These are phyloP conservation scores for Pyricularia grisea DNA, from an alignment of 2,329 filamentous ascomycete genomes.

Conservation along the genomic window DNA sequence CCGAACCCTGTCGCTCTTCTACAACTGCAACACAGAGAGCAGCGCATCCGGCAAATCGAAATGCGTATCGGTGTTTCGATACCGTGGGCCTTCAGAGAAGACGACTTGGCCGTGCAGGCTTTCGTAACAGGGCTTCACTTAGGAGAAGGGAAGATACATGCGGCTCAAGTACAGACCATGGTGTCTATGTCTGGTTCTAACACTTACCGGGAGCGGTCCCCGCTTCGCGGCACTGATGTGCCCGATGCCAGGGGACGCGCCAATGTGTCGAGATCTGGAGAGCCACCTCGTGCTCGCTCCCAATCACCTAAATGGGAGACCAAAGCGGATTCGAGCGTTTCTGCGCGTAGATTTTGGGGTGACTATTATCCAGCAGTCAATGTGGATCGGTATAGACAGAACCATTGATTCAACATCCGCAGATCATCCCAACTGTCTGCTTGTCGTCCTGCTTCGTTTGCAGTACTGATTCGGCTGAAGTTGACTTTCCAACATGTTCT, in stretches of 20 bases:
- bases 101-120: not conserved
- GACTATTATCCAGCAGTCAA: not conserved
- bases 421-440: not conserved
- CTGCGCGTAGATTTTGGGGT: not conserved
- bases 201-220: constrained; percentile 1
- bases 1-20: not conserved
- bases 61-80: not conserved
- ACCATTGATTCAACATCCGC: not conserved
- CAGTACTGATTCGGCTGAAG: not conserved
- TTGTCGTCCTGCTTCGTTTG: not conserved
- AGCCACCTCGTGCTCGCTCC: not conserved
- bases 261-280: not conserved
- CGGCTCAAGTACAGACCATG: not conserved
- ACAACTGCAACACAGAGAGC: not conserved
- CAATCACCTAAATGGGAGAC: not conserved
- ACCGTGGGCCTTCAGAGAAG: not conserved
- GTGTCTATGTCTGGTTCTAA: not conserved
- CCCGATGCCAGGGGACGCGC: not conserved
- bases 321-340: not conserved
- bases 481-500: not conserved
- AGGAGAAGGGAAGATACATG: not conserved
- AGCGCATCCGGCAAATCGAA: not conserved
- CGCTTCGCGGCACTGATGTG: not conserved
- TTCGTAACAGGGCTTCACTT: constrained; percentile 1
- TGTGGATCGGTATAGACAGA: not conserved